Evolutionary conservation across 2,329 filamentous ascomycete species (phyloP), one percentile per base, ranked within the genome.

Genomic region (Juglanconis juglandina): DNA sequence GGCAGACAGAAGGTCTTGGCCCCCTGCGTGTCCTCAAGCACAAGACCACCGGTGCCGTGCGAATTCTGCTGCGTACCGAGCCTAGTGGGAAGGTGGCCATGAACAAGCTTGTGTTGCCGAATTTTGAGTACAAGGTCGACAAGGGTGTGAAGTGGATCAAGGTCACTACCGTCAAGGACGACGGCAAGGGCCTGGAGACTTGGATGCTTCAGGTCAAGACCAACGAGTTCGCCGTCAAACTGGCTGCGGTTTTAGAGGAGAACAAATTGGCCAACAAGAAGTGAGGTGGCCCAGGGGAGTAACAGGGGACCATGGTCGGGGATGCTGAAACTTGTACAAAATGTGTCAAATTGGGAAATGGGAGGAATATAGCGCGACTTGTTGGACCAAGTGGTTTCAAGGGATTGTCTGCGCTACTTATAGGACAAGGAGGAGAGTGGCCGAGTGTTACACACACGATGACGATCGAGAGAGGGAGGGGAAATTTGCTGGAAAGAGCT

Each of bases 131-230:
- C 76, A 83, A 83, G 68, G 76, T 80, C 6, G 79, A 81, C 34
- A 77, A 78, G 10, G 70, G 69, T 33, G 79, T 71, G 51, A 89
- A 87, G 73, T 86, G 83, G 61, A 76, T 89, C 61, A 86, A 83
- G 69, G 66, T 88, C 60, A 78, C 79, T 10, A 80, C 83, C 5
- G 81, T 85, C 1, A 81, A 81, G 59, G 83, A 86, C 54, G 77
- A 79, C 53, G 86, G 86, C 14, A 79, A 79, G 50, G 80, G 81
- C 1, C 73, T 90, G 34, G 87, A 90, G 72, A 86, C 85, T 4
- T 93, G 87, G 87, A 82, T 88, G 70, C 73, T 92, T 14, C 86
- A 88, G 70, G 84, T 91, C 52, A 91, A 89, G 77, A 87, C 87
- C 3, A 77, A 80, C 64, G 80, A 83, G 41, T 68, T 86, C 47